Evolutionary conservation across 352 stramenopile species (phyloP).

Genomic region (Phytopythium helicoides): DNA sequence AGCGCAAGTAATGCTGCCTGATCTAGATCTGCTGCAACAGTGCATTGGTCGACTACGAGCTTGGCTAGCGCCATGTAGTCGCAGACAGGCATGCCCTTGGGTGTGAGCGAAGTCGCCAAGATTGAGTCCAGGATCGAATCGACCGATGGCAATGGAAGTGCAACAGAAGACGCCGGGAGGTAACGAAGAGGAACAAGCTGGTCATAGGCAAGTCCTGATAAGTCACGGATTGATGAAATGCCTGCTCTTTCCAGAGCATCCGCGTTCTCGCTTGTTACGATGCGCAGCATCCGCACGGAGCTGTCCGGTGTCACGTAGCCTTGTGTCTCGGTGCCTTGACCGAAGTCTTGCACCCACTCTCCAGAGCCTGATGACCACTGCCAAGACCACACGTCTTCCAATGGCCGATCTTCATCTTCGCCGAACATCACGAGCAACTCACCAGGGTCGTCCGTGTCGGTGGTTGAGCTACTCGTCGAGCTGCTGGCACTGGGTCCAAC

Average conservation of each 20-base stretch:
- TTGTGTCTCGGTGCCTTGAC: conserved; percentile 16
- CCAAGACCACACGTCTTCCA: conserved; percentile 72
- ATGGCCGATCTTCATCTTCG: conserved; percentile 51
- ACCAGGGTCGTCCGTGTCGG: conserved; percentile 28
- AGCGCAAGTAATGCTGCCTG: conserved; percentile 50
- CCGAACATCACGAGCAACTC: conserved; percentile 63
- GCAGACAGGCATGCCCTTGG: conserved; percentile 48
- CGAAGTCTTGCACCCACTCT: conserved; percentile 53
- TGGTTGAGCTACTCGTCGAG: conserved; percentile 36
- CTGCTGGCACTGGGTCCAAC: conserved; percentile 38
- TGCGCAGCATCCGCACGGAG: conserved; percentile 42
- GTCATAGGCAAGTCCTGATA: conserved; percentile 59
- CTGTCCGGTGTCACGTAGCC: conserved; percentile 50
- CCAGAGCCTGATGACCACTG: conserved; percentile 15
- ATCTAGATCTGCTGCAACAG: conserved; percentile 36
- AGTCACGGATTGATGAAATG: conserved; percentile 78
- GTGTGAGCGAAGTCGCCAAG: neutral
- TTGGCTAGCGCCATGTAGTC: conserved; percentile 70
- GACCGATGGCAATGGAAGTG: conserved; percentile 1
- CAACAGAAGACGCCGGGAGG: conserved; percentile 1
- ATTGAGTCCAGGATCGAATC: conserved; percentile 1
- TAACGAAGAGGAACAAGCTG: conserved; percentile 45
- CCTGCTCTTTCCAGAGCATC: conserved; percentile 47
- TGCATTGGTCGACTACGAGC: conserved; percentile 53
- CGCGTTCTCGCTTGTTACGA: conserved; percentile 51